A percentile compares a stretch with the other conserved stretches of the same genome.
phyloP scores from a whole-genome alignment of 2,329 filamentous ascomycete genomes.

The Hypoxylon sp. region DNA sequence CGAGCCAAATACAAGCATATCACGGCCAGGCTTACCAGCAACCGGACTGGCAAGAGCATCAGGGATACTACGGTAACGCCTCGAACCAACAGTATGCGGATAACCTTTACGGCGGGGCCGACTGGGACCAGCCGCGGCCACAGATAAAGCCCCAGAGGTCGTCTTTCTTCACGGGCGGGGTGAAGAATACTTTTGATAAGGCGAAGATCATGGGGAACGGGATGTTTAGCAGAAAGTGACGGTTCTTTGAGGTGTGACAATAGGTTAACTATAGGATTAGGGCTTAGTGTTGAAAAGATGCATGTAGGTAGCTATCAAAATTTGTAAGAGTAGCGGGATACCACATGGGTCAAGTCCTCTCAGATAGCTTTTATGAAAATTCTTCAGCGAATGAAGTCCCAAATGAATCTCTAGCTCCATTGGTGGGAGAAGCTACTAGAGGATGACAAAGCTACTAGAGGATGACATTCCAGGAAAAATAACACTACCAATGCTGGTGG shows the following conservation, averaged over 20 bases:
- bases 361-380: neutral
- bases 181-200: constrained; percentile 52
- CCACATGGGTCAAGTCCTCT: neutral
- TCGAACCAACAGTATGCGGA: constrained; percentile 36
- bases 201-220: constrained; percentile 51
- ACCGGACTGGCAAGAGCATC: constrained; percentile 42
- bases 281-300: neutral
- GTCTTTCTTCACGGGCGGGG: constrained; percentile 49
- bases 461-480: too few relatives aligned
- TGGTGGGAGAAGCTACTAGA: neutral
- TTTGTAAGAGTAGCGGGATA: neutral
- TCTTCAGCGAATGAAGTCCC: neutral
- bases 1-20: constrained; percentile 15
- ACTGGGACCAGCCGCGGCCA: constrained; percentile 45
- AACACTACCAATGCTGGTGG: too few relatives aligned
- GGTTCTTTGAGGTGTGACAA: neutral
- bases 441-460: too few relatives aligned
- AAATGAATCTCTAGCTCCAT: neutral
- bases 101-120: constrained; percentile 33
- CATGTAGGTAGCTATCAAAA: neutral
- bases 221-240: constrained; percentile 47
- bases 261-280: neutral
- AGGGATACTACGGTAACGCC: constrained; percentile 44
- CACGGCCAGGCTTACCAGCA: constrained; percentile 34
- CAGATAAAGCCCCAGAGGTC: constrained; percentile 48